Evolutionary conservation across 1,284 basidiomycete genomes (phyloP).

Genomic region (Sparassis latifolia): DNA sequence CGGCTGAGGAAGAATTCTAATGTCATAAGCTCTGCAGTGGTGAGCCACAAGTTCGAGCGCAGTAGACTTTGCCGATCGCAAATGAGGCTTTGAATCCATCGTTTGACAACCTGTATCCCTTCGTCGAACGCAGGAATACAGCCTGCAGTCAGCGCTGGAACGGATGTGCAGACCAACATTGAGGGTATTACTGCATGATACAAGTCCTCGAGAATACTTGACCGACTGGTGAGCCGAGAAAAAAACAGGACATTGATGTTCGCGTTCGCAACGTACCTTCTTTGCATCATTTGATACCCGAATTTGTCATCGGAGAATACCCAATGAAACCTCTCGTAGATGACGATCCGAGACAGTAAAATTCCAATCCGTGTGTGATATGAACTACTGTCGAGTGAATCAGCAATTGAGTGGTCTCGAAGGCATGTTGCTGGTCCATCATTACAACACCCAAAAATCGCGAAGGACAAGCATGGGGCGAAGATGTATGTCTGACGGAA

Average conservation of each 20-base stretch:
- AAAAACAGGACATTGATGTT: conserved; percentile 4
- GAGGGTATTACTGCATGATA: conserved; percentile 23
- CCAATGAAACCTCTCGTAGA: conserved; percentile 31
- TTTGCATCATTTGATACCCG: conserved; percentile 13
- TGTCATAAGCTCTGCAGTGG: too few relatives aligned
- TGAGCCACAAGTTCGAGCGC: too few relatives aligned
- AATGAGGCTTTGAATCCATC: conserved; percentile 34
- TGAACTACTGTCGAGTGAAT: conserved; percentile 20
- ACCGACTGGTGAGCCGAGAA: conserved; percentile 13
- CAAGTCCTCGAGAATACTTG: conserved; percentile 19
- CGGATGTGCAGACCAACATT: conserved; percentile 18
- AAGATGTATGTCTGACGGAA: conserved; percentile 28
- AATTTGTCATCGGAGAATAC: conserved; percentile 19
- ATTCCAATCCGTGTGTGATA: conserved; percentile 36
- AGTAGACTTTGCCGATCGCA: too few relatives aligned
- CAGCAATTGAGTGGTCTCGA: conserved; percentile 28
- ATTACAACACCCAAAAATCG: conserved; percentile 30
- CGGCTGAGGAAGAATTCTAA: too few relatives aligned
- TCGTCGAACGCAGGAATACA: conserved; percentile 33
- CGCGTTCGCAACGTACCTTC: conserved; percentile 22
- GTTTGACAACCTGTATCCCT: conserved; percentile 29
- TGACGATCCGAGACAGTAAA: conserved; percentile 41
- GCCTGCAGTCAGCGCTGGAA: too few relatives aligned
- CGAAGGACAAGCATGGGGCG: conserved; percentile 34
- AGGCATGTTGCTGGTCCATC: conserved; percentile 25